These are phyloP conservation scores for Metschnikowia colocasiae DNA, from an alignment of 805 yeast species.

Conservation along the genomic window DNA sequence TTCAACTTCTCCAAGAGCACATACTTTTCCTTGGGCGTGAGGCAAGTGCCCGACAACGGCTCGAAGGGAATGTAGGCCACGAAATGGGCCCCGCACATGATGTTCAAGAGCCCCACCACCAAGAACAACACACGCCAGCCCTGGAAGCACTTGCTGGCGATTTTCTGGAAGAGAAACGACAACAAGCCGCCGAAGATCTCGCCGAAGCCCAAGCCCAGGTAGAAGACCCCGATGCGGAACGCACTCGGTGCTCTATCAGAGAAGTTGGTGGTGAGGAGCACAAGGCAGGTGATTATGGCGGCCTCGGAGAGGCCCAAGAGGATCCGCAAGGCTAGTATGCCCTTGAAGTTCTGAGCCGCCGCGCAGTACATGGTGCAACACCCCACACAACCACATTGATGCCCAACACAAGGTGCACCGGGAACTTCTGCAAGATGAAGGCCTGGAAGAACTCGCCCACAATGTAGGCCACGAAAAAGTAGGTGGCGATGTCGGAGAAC, in stretches of 20 bases:
- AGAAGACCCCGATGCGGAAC: conserved; percentile 17
- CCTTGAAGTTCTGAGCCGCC: conserved; percentile 13
- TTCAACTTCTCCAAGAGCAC: conserved; percentile 17
- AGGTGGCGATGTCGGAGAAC: conserved; percentile 17
- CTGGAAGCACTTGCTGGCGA: conserved; percentile 12
- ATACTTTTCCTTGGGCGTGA: conserved; percentile 20
- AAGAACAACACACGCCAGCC: conserved; percentile 23
- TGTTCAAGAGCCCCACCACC: conserved; percentile 20
- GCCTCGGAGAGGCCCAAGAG: conserved; percentile 17
- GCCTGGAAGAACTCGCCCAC: conserved; percentile 17
- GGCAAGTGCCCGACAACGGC: conserved; percentile 16
- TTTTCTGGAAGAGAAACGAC: conserved; percentile 19
- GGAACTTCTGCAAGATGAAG: conserved; percentile 16
- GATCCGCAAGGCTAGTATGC: conserved; percentile 15
- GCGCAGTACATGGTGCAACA: conserved; percentile 13
- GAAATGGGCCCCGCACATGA: conserved; percentile 17
- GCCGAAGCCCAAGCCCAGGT: conserved; percentile 21
- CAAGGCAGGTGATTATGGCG: conserved; percentile 16
- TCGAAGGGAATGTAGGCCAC: conserved; percentile 20
- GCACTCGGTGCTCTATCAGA: conserved; percentile 13
- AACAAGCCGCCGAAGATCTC: conserved; percentile 21
- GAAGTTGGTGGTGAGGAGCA: conserved; percentile 16
- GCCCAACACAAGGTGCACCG: conserved; percentile 15
- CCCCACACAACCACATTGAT: conserved; percentile 17
- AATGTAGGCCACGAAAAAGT: conserved; percentile 18